Base-by-base conservation (phyloP, 768 basidiomycete genomes). In the Termitomyces titanicus region DNA sequence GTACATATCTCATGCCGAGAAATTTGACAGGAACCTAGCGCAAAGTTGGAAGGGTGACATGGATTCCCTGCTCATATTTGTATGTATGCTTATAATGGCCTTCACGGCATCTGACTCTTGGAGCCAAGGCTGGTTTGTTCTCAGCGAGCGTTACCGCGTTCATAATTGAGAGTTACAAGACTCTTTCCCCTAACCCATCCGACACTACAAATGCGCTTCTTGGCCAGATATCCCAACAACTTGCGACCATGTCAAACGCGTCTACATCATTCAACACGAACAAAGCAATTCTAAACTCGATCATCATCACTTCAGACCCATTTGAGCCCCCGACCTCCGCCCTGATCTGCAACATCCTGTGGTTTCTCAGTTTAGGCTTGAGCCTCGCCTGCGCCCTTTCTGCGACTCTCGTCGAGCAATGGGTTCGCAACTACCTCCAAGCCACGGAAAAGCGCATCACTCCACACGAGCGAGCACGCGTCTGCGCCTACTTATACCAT, bases 331-430 rank as follows among this genome's bases (percentile, higher is more conserved):
- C 17, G 7, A 37, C 17, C 3, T 40, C 39, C 18, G 39, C 71
- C 12, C 59, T 73, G 1, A 57, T 76, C 33, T 73, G 72, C 59
- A 80, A 80, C 54, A 61, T 59, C 0, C 63, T 78, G 5, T 81
- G 75, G 39, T 18, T 40, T 10, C 39, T 40, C 10, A 40, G 20
- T 20, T 18, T 40, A 6, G 66, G 67, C 3, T 72, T 75, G 43
- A 77, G 74, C 51, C 66, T 81, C 22, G 55, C 66, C 8, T 72
- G 70, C 56, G 76, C 76, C 17, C 68, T 78, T 29, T 68, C 71
- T 0, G 77, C 78, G 12, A 80, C 77, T 7, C 60, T 82, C 8
- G 73, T 78, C 18, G n/a, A 40, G 9, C 34, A 35, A 35, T 35
- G 34, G 34, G 66, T 75, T 1, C 69, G 74, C 17, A 68, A 72